Evolutionary conservation across 2,329 filamentous ascomycete genomes (phyloP).

Genomic region (Apiospora sp.): DNA sequence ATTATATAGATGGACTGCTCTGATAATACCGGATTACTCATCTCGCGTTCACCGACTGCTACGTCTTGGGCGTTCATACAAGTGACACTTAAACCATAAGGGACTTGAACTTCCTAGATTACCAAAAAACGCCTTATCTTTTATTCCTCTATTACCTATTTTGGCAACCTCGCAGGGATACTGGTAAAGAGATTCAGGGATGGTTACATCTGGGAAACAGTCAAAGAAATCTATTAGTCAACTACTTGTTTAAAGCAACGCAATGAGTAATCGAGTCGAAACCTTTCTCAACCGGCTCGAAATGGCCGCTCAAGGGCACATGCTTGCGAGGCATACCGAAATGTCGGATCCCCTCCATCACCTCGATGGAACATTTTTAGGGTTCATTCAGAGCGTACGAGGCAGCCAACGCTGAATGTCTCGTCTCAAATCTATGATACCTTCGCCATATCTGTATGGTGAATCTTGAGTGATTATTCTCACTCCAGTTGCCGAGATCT

Average conservation of each 20-base stretch:
- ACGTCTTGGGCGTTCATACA: too few relatives aligned
- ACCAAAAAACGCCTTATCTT: background rate
- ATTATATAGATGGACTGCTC: too few relatives aligned
- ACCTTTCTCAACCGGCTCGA: background rate
- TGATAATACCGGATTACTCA: too few relatives aligned
- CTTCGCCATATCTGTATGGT: background rate
- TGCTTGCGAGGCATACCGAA: background rate
- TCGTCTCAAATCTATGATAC: background rate
- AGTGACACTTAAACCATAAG: too few relatives aligned
- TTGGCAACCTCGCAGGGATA: background rate
- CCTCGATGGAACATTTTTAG: background rate
- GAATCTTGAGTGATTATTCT: background rate
- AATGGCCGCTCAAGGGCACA: background rate
- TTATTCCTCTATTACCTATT: background rate
- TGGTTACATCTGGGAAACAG: background rate
- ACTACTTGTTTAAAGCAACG: background rate
- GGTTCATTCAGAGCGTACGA: background rate
- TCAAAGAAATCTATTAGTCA: background rate
- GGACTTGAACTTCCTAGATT: too few relatives aligned
- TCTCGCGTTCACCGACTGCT: too few relatives aligned
- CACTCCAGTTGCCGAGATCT: background rate
- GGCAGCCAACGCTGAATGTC: background rate
- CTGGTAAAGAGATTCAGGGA: background rate
- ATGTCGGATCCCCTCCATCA: background rate
- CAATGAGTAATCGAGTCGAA: background rate